Percentiles rank a stretch among this genome's conserved stretches.
These are phyloP conservation scores for Oldenlandia corymbosa DNA, from an alignment of 257 asterid genomes.

Conservation along the genomic window DNA sequence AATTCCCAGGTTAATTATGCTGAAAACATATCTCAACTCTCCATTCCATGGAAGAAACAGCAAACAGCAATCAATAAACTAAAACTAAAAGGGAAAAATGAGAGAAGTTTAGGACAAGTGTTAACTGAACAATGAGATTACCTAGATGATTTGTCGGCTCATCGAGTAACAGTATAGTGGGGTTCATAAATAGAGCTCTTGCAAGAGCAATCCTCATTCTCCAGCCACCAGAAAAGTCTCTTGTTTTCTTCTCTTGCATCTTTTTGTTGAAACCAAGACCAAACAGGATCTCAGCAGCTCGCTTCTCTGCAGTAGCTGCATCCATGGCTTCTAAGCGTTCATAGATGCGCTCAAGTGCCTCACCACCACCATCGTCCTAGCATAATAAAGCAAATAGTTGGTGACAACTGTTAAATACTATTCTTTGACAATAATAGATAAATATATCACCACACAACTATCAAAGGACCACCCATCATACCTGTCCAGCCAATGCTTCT, in stretches of 20 bases:
- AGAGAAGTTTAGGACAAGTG: too few species aligned
- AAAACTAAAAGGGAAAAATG: not conserved
- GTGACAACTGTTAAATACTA: not conserved
- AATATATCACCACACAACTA: not conserved
- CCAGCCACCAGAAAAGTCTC: conserved; percentile 99
- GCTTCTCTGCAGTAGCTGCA: conserved; percentile 90
- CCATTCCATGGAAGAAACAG: not conserved
- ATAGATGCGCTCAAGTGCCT: conserved; percentile 76
- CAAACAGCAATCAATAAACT: not conserved
- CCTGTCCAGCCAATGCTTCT: conserved; percentile 79
- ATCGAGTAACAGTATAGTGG: conserved; percentile 86
- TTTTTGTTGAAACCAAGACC: conserved; percentile 90
- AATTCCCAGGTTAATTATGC: too few species aligned
- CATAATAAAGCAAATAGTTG: not conserved
- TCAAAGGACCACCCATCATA: conserved; percentile 11
- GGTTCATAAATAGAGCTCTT: conserved; percentile 93
- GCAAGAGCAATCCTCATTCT: conserved; percentile 99
- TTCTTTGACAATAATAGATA: not conserved
- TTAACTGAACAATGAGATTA: conserved; percentile 14
- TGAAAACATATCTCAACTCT: too few species aligned
- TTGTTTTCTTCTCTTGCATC: conserved; percentile 92
- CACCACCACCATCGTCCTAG: conserved; percentile 97
- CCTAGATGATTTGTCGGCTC: conserved; percentile 99
- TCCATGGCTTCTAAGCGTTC: conserved; percentile 92
- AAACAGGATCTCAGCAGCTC: conserved; percentile 92